phyloP scores from a whole-genome alignment of 2,329 filamentous ascomycete genomes.

The Paecilomyces niveus region DNA sequence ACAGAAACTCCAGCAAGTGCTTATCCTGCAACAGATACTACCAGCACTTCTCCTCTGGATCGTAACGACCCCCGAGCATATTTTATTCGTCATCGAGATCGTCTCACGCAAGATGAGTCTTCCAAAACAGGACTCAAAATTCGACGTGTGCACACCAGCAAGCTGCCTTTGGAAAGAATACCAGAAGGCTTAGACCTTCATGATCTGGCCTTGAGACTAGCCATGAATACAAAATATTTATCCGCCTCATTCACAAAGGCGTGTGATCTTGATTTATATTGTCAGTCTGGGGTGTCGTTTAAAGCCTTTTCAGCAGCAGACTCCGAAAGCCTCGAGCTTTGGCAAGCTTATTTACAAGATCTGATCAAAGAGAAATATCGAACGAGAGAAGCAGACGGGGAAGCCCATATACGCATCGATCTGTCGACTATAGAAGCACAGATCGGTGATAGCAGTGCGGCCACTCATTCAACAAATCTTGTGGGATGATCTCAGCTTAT shows the following conservation, averaged over 20 bases:
- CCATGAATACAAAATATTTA: slow-evolving; percentile 4
- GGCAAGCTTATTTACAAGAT: slow-evolving; percentile 10
- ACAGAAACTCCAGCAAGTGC: not conserved
- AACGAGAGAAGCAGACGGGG: slow-evolving; percentile 2
- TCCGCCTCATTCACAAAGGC: slow-evolving; percentile 1
- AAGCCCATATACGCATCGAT: slow-evolving; percentile 9
- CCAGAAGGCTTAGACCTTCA: slow-evolving; percentile 17
- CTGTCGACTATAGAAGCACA: slow-evolving; percentile 1
- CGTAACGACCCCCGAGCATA: slow-evolving; percentile 24
- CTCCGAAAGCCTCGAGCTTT: slow-evolving; percentile 7
- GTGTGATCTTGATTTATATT: slow-evolving; percentile 16
- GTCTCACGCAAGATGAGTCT: not conserved
- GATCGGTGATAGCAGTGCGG: not conserved
- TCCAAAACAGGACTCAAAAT: slow-evolving; percentile 2
- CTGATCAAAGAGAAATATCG: slow-evolving; percentile 14
- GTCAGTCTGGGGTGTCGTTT: slow-evolving; percentile 3
- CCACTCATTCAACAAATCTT: not conserved
- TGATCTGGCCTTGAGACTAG: slow-evolving; percentile 10
- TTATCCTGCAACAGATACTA: not conserved
- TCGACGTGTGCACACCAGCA: slow-evolving; percentile 13
- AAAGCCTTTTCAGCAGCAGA: slow-evolving; percentile 8
- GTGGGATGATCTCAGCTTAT: not conserved
- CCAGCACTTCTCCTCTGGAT: slow-evolving; percentile 5
- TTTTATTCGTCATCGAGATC: slow-evolving; percentile 17
- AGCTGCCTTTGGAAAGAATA: slow-evolving; percentile 24